Conservation (phyloP, 768 basidiomycete species). For the Termitomyces sp. region DNA sequence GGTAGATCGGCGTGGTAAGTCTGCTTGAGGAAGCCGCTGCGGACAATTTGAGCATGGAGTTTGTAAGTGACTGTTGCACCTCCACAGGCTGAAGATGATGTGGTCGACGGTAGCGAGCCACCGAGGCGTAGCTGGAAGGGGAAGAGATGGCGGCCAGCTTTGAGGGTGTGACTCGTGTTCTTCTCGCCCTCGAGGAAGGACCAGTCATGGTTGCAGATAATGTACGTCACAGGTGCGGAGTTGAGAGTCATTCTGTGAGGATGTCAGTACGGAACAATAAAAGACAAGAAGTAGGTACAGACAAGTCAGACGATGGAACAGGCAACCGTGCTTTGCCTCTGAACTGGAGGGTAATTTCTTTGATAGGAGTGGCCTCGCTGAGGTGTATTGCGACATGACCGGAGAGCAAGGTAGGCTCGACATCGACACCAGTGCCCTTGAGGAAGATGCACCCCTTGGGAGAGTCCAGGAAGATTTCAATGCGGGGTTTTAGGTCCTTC, state of each 20-base stretch:
- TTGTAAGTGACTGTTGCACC: conserved; percentile 81
- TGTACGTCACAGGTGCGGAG: conserved; percentile 46
- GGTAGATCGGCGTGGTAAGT: conserved; percentile 61
- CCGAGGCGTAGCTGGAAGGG: conserved; percentile 88
- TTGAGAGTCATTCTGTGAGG: conserved; percentile 35
- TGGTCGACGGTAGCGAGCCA: conserved; percentile 76
- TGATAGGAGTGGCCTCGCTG: conserved; percentile 76
- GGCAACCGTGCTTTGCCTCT: conserved; percentile 78
- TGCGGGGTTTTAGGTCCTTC: conserved; percentile 40
- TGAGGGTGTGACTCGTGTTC: conserved; percentile 79
- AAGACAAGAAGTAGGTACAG: conserved; percentile 23
- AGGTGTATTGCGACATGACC: conserved; percentile 81
- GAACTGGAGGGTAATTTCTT: conserved; percentile 81
- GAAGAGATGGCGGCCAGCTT: conserved; percentile 92
- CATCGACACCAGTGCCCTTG: conserved; percentile 76
- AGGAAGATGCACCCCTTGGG: conserved; percentile 54
- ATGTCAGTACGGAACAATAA: conserved; percentile 5
- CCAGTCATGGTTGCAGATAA: conserved; percentile 83
- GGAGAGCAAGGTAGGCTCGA: conserved; percentile 75
- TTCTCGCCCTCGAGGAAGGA: conserved; percentile 86
- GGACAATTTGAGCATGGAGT: conserved; percentile 78
- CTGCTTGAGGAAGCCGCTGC: conserved; percentile 61
- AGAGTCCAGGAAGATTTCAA: conserved; percentile 75
- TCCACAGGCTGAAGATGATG: conserved; percentile 49
- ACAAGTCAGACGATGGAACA: conserved; percentile 53